Base-by-base conservation (phyloP, 331 rosid species). In the Saraca asoca region DNA sequence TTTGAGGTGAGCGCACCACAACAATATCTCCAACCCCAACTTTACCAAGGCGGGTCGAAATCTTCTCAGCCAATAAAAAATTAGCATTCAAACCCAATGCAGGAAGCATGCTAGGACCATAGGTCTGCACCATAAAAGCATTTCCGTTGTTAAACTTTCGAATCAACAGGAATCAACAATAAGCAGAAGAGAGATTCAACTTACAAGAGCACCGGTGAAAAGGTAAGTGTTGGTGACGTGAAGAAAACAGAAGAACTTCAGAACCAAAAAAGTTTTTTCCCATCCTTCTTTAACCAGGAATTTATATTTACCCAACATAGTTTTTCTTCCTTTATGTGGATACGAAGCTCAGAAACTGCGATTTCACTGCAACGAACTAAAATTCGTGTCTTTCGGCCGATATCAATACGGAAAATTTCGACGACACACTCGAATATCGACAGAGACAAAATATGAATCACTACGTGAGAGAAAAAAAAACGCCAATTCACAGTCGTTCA, bases 81-180 rank as follows among this genome's bases (percentile, higher is more conserved):
- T 33, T 66, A 2, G 64, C 53, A 0, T 59, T 73, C 29, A 75
- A 64, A 46, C 72, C 81, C 0, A 92, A 44, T 48, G 85, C 37
- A 12, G 96, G 98, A 80, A 89, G 78, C 98, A 91, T 91, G 78
- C 98, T 89, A 54, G 98, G 86, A 68, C 98, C 98, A 46, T 7
- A 8, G 50, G 75, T 35, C 97, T 91, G 83, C 82, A 78, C 18
- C 20, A 45, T 33, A 15, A 49, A 68, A 70, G 34, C 62, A 60
- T n/a, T 29, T 13, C 59, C 37, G 49, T 19, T 18, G 17, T 29
- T 39, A 51, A 34, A 38, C 49, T 64, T 71, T 58, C 49, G 58
- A 9, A 38, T 43, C 55, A 58, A 41, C 67, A 4, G 14, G 1
- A 18, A 57, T 71, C 18, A 5, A 35, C 1, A 20, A 57, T 0